These are phyloP conservation scores for Salvia sclarea DNA, from an alignment of 305 asterid species.

Conservation along the genomic window DNA sequence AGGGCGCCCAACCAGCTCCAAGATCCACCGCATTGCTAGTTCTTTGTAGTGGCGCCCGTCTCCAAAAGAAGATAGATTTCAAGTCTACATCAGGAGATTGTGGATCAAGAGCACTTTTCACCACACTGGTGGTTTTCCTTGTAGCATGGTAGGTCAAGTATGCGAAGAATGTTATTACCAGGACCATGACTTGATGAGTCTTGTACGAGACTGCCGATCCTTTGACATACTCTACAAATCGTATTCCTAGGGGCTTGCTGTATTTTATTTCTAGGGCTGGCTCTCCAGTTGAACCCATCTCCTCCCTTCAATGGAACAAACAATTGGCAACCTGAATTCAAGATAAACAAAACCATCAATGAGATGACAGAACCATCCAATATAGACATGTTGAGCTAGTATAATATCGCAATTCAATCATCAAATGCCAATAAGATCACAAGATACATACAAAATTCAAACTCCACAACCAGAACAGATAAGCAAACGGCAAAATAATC, in stretches of 20 bases:
- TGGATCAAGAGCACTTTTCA: slow-evolving; percentile 91
- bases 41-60: slow-evolving; percentile 40
- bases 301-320: slow-evolving; percentile 5
- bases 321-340: slow-evolving; percentile 32
- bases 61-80: slow-evolving; percentile 41
- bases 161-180: slow-evolving; percentile 74
- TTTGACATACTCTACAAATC: slow-evolving; percentile 52
- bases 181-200: slow-evolving; percentile 70
- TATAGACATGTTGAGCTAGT: not conserved
- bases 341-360: not conserved
- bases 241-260: slow-evolving; percentile 69
- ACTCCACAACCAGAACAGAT: not conserved
- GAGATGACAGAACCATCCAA: not conserved
- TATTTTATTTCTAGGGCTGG: slow-evolving; percentile 27
- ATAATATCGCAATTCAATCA: not conserved
- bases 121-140: slow-evolving; percentile 85
- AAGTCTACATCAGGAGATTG: slow-evolving; percentile 48
- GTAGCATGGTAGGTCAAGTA: slow-evolving; percentile 82
- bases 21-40: slow-evolving; percentile 34
- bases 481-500: not conserved
- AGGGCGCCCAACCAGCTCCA: slow-evolving; percentile 86
- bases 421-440: not conserved
- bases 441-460: not conserved
- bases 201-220: slow-evolving; percentile 63
- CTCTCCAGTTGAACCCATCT: slow-evolving; percentile 58